Base-by-base conservation (phyloP, 257 asterid species). In the Gardenia jasminoides region DNA sequence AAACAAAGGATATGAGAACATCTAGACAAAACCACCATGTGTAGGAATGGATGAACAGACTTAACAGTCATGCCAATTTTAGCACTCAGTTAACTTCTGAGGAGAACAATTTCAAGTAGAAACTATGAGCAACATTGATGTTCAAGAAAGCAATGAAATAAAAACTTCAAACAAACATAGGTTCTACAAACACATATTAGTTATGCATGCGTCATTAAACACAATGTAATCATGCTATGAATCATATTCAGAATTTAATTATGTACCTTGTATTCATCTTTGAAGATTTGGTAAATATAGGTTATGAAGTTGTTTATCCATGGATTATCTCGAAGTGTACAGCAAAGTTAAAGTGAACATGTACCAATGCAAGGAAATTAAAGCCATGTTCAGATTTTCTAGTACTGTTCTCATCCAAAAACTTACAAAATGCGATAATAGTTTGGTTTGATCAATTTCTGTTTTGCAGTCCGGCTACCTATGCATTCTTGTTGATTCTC, bases 401-500 rank as follows among this genome's bases (percentile, higher is more conserved):
- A 44, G 20, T 36, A 7, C 6, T 2, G 19, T 50, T 48, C 16
- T 2, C 66, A 26, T 72, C 39, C 19, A 50, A 20, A 17, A 6
- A 19, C 30, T 72, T 72, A 1, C 0, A 48, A 50, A 17, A 28
- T 26, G 16, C 7, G 62, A 52, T 24, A 52, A 52, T 65, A 70
- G 46, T 74, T 61, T 78, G 67, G 78, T 70, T 81, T 70, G 71
- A 52, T 43, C 62, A 24, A 74, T 74, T 39, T 70, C 69, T 78
- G 33, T 54, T 83, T 84, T 80, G 87, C 97, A 95, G 99, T 87
- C 99, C 16, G 90, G 85, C 80, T 19, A 79, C 76, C 78, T 89
- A 54, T 95, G 98, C 89, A 72, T 83, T 81, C 76, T 92, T 58
- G 94, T 85, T 81, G 97, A 93, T 84, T 67, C 46, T 80, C 72